Evolutionary conservation across 371 early-diverging fungal genomes (phyloP).

Genomic region (Quaeritorhiza haematococci): DNA sequence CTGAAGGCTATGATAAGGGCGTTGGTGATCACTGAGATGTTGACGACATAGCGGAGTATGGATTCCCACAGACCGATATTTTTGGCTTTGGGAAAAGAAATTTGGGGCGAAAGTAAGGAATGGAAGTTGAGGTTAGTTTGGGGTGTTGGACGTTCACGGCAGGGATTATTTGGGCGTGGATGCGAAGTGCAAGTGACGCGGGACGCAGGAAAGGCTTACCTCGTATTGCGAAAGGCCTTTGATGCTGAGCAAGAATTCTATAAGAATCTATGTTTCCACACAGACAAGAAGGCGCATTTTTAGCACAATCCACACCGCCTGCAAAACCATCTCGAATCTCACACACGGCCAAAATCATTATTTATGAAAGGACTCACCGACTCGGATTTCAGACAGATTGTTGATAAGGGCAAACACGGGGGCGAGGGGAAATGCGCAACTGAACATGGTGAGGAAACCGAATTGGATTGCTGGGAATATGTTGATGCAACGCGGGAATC

Average conservation of each 20-base stretch:
- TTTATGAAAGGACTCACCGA: slow-evolving; percentile 36
- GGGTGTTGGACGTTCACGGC: too few relatives aligned
- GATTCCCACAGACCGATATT: slow-evolving; percentile 41
- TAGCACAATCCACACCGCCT: slow-evolving; percentile 22
- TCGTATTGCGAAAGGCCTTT: slow-evolving; percentile 40
- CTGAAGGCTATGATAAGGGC: slow-evolving; percentile 53
- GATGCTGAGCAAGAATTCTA: slow-evolving; percentile 13
- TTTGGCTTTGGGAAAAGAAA: too few relatives aligned
- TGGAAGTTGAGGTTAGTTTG: too few relatives aligned
- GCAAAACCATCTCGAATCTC: too few relatives aligned
- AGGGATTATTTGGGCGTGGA: too few relatives aligned
- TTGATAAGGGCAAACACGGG: slow-evolving; percentile 55
- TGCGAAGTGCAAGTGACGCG: slow-evolving; percentile 8
- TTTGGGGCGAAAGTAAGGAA: not conserved
- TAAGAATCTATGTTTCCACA: slow-evolving; percentile 13
- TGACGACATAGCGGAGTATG: slow-evolving; percentile 37
- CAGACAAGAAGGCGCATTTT: slow-evolving; percentile 11
- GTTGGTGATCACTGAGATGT: slow-evolving; percentile 47
- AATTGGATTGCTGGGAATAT: slow-evolving; percentile 57
- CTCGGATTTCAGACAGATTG: slow-evolving; percentile 49
- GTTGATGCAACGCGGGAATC: too few relatives aligned
- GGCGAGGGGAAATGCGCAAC: slow-evolving; percentile 59
- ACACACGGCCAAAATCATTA: too few relatives aligned
- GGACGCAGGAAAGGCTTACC: slow-evolving; percentile 26
- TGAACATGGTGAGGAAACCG: slow-evolving; percentile 58